A percentile compares a stretch with the other conserved stretches of the same genome.
These are phyloP conservation scores for Coelastrella sp. DNA, from an alignment of 139 green algal genomes.

Conservation along the genomic window DNA sequence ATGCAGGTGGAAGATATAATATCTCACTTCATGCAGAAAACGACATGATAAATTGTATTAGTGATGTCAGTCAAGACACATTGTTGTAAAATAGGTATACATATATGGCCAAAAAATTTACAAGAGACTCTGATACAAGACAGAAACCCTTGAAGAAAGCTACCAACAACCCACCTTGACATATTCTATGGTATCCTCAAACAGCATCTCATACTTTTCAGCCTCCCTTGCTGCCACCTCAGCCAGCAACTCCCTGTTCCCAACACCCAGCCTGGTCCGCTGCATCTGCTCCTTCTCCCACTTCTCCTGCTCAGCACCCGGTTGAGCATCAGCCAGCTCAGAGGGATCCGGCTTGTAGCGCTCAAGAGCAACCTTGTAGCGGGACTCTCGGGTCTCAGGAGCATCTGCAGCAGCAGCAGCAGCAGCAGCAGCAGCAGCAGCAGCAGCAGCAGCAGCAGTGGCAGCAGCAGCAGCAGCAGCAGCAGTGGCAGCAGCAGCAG, in stretches of 20 bases:
- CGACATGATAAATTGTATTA: neutral
- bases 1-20: too few relatives aligned
- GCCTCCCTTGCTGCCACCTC: slow-evolving; percentile 24
- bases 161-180: slow-evolving; percentile 74
- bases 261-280: slow-evolving; percentile 69
- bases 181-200: slow-evolving; percentile 98
- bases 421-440: neutral
- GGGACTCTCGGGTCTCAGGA: slow-evolving; percentile 32
- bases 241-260: slow-evolving; percentile 32
- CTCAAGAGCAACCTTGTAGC: slow-evolving; percentile 51
- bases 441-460: neutral
- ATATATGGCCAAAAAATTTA: neutral
- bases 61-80: neutral
- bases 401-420: slow-evolving; percentile 17
- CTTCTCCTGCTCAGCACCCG: slow-evolving; percentile 64
- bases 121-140: neutral
- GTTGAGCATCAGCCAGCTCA: slow-evolving; percentile 33
- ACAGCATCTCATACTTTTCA: slow-evolving; percentile 87
- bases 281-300: slow-evolving; percentile 93
- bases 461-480: too few relatives aligned
- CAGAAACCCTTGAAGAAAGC: neutral
- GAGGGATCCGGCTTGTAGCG: slow-evolving; percentile 57
- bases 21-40: too few relatives aligned
- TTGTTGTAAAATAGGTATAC: too few relatives aligned
- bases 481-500: neutral